Evolutionary conservation across 176 grass and related monocot genomes (phyloP), one percentile per base, ranked within the genome.

Genomic region (Luzula sylvatica): DNA sequence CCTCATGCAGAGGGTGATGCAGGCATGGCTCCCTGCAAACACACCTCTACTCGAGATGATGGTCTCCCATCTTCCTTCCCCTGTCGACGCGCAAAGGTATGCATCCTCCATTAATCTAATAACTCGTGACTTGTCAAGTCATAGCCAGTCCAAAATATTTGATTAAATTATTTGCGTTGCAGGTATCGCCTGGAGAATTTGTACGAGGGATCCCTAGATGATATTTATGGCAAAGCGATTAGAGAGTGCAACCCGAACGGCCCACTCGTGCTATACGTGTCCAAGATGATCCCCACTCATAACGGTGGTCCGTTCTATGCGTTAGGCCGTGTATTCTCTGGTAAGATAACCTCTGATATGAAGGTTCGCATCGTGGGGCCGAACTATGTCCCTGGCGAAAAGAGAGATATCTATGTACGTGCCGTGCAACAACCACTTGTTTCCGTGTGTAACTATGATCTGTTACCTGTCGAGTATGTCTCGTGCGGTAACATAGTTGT

Each of bases 11-110:
- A 16, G 30, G 15, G 56, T 61, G 6, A 61, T 61, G 56, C 9
- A 61, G 30, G 42, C 29, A 13, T 61, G 56, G 29, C 56, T 61
- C 15, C 56, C 56, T 61, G 30, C 56, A 19, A 42, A 15, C 56
- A 44, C 2, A 23, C 11, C 56, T 11, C 56, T 61, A 41, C 29
- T 61, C 42, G n/a, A 15, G n/a, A 61, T 61, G 23, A 35, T 61
- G 56, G 42, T 61, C 13, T 61, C 42, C 30, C 56, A 61, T 40
- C 56, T 61, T 42, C 56, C 56, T 12, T 61, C 56, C 11, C 56
- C 56, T 3, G 32, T 26, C 15, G 25, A 39, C 14, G 56, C 56
- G 3, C 29, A 61, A 40, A 61, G 25, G 21, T 61, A 61, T 19
- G 11, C 8, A 8, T 32, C n/a, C n/a, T n/a, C n/a, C n/a, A n/a